These are phyloP conservation scores for Dactylonectria macrodidyma DNA, from an alignment of 2,329 filamentous ascomycete species.

Conservation along the genomic window DNA sequence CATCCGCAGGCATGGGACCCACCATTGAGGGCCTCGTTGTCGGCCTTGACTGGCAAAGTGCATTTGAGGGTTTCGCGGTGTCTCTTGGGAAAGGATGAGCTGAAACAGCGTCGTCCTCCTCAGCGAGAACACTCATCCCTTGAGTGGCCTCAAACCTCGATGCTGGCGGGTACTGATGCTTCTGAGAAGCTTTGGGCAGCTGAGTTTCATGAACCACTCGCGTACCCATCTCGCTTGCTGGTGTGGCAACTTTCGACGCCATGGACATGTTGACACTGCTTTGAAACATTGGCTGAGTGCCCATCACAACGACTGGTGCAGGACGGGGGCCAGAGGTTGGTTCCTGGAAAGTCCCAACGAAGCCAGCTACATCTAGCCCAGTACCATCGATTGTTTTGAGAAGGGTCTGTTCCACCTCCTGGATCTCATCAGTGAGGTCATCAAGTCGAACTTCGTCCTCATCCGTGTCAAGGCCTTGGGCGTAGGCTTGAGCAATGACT, in stretches of 20 bases:
- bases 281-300: conserved; percentile 59
- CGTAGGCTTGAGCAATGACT: conserved; percentile 65
- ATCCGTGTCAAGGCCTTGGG: conserved; percentile 65
- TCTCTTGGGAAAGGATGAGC: conserved; percentile 48
- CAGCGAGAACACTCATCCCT: conserved; percentile 44
- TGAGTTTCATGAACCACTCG: conserved; percentile 70
- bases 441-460: conserved; percentile 67
- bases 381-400: conserved; percentile 59
- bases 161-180: no score
- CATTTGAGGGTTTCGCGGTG: conserved; percentile 21
- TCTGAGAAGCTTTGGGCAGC: conserved; percentile 48
- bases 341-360: conserved; percentile 50
- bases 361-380: conserved; percentile 60
- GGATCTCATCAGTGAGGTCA: conserved; percentile 61
- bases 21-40: neutral
- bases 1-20: conserved; percentile 16
- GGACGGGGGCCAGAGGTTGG: conserved; percentile 28
- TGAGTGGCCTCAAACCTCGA: no score
- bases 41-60: conserved; percentile 17
- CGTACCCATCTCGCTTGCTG: conserved; percentile 54
- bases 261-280: conserved; percentile 52
- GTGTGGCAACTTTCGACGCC: conserved; percentile 51
- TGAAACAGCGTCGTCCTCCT: conserved; percentile 40
- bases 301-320: conserved; percentile 56
- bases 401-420: conserved; percentile 60